Base-by-base conservation (phyloP, 495 filamentous ascomycete species). In the Cladorrhinum samala region DNA sequence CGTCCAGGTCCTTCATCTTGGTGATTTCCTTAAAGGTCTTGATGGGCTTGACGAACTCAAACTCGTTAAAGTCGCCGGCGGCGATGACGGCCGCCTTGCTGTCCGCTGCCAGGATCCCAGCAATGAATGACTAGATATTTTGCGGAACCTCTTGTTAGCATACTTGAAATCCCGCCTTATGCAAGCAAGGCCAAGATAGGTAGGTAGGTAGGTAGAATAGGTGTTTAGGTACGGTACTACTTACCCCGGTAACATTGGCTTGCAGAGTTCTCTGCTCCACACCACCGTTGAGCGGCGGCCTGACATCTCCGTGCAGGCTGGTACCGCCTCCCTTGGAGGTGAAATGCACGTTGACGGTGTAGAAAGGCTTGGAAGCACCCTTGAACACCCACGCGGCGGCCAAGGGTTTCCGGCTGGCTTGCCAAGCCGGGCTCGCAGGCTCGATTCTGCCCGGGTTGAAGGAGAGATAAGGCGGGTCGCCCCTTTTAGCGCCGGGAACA, bases 61-160 rank as follows among this genome's bases (percentile, higher is more conserved):
- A 85, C 66, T 86, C 83, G 72, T 86, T 84, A 63, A 79, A 86
- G 59, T 85, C 81, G 9, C 83, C 83, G 0, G 75, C 69, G 0
- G 72, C 62, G 17, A 82, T 63, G 30, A 85, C 65, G 7, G 58
- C 56, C 0, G 81, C 81, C 1, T 62, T 38, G 2, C 55, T 46
- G 54, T 80, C 69, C 13, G 67, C 38, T 1, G 50, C 55, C 8
- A 83, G 70, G 48, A 85, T 73, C 13, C 66, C 13, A 1, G 55
- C 47, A 39, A 72, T 64, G 52, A 72, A 75, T 3, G 57, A 46
- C 56, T 69, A 11, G 17, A 24, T 4, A 49, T 14, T 5, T 18
- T 38, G 45, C n/a, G 23, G 18, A 13, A 18, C 13, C 1, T 7
- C 37, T 25, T n/a, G n/a, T n/a, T n/a, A n/a, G n/a, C n/a, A n/a